These are phyloP conservation scores for Anacardium occidentale DNA, from an alignment of 345 rosid species.

Conservation along the genomic window DNA sequence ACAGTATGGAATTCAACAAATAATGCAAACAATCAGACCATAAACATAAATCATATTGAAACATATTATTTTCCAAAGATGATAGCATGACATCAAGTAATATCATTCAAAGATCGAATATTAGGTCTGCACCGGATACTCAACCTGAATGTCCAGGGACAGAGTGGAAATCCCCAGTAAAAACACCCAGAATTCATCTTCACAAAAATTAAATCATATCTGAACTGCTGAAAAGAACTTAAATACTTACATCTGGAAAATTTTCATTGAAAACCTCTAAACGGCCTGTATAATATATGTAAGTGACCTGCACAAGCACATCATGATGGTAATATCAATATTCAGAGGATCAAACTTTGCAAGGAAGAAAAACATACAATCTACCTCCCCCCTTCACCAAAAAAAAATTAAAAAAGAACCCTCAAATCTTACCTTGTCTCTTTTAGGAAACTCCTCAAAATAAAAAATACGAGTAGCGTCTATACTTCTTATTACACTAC, in stretches of 20 bases:
- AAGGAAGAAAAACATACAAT: background rate
- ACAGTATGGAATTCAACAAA: background rate
- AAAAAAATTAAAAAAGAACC: too few relatives aligned
- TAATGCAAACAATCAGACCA: background rate
- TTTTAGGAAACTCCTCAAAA: slow-evolving; percentile 90
- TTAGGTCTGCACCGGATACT: background rate
- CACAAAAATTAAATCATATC: background rate
- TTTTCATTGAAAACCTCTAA: slow-evolving; percentile 98
- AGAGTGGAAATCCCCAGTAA: background rate
- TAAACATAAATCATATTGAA: background rate
- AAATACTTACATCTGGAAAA: slow-evolving; percentile 74
- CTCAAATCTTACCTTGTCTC: slow-evolving; percentile 63
- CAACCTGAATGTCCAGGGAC: background rate
- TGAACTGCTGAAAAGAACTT: slow-evolving; percentile 3
- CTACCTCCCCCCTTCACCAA: background rate
- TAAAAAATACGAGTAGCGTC: slow-evolving; percentile 95
- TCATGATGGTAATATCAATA: background rate
- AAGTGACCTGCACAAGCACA: slow-evolving; percentile 67
- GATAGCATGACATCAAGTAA: slow-evolving; percentile 8
- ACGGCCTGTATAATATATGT: slow-evolving; percentile 98
- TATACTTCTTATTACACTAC: slow-evolving; percentile 97
- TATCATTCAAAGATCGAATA: background rate
- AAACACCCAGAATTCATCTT: background rate
- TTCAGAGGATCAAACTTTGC: background rate
- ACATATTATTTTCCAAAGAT: background rate